Conservation (phyloP, 2,329 filamentous ascomycete genomes). For the Colletotrichum musae region DNA sequence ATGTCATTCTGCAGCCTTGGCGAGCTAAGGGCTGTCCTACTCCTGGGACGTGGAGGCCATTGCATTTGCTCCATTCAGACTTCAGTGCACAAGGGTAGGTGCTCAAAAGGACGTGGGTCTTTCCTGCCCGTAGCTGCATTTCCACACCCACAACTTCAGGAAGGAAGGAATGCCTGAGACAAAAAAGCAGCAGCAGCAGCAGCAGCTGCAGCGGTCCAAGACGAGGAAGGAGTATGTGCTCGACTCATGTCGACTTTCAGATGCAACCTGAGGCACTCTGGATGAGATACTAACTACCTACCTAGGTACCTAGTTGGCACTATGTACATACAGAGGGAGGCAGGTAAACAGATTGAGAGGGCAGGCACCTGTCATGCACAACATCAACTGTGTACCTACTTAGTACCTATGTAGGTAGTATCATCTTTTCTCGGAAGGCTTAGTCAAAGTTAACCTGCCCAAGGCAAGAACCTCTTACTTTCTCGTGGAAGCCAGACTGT, state of each 20-base stretch:
- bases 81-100: too few relatives aligned
- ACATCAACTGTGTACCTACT: neutral
- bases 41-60: slow-evolving; percentile 5
- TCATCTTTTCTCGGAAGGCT: neutral
- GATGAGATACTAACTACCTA: too few relatives aligned
- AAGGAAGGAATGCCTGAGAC: neutral
- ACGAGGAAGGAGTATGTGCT: neutral
- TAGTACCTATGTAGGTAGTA: neutral
- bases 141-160: neutral
- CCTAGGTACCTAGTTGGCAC: too few relatives aligned
- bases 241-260: neutral
- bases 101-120: slow-evolving; percentile 23
- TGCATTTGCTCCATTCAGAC: too few relatives aligned
- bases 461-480: too few relatives aligned
- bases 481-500: too few relatives aligned
- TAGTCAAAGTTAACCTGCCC: too few relatives aligned
- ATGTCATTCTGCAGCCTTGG: slow-evolving; percentile 32
- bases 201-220: neutral
- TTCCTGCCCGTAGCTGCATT: slow-evolving; percentile 21
- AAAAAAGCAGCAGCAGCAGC: neutral
- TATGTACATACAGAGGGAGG: too few relatives aligned
- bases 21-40: slow-evolving; percentile 7
- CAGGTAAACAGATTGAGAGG: neutral
- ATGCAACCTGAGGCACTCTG: neutral
- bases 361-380: slow-evolving; percentile 1